These are phyloP conservation scores for Fusarium setosum DNA, from an alignment of 2,329 filamentous ascomycete genomes.

Conservation along the genomic window DNA sequence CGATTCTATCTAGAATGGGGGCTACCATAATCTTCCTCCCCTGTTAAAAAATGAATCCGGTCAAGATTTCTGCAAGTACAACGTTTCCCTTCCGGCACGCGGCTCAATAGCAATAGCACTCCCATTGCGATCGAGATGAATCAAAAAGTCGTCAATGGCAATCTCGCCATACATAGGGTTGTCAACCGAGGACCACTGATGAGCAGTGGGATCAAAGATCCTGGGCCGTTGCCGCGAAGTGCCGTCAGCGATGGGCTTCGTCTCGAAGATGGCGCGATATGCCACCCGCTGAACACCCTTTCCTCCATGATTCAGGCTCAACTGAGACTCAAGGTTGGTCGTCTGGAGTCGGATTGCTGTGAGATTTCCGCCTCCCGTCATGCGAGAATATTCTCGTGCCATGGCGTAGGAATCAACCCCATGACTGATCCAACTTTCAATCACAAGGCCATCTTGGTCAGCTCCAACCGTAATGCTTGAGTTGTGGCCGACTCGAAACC, in stretches of 20 bases:
- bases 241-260: too few relatives aligned
- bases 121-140: neutral
- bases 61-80: too few relatives aligned
- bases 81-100: neutral
- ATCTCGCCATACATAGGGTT: neutral
- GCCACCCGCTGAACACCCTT: neutral
- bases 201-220: neutral
- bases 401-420: neutral
- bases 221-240: too few relatives aligned
- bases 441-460: neutral
- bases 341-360: neutral
- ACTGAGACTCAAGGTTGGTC: neutral
- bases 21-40: too few relatives aligned
- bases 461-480: neutral
- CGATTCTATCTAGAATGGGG: too few relatives aligned
- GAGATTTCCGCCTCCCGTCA: neutral
- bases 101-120: neutral
- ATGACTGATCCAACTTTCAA: slow-evolving; percentile 1
- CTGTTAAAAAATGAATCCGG: too few relatives aligned
- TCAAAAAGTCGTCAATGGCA: slow-evolving; percentile 6
- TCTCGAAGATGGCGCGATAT: neutral
- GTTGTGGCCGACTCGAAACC: neutral
- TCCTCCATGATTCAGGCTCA: too few relatives aligned
- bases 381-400: neutral
- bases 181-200: slow-evolving; percentile 1